Evolutionary conservation across 805 yeast species (phyloP), one percentile per base, ranked within the genome.

Genomic region (Brettanomyces nanus): DNA sequence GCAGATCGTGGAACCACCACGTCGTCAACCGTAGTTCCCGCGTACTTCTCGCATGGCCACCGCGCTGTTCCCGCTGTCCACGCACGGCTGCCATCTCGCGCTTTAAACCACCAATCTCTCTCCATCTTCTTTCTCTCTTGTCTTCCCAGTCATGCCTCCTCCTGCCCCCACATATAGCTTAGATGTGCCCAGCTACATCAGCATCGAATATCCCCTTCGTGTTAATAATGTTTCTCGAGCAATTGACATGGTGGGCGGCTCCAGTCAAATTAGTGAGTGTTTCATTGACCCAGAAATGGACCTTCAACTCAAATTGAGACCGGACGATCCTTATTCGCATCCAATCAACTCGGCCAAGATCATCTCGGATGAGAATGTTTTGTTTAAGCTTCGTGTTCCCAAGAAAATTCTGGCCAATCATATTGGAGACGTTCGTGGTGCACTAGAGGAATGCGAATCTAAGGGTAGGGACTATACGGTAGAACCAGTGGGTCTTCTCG

Each of bases 131-230:
- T n/a, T n/a, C n/a, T n/a, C n/a, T n/a, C n/a, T n/a, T n/a, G n/a
- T n/a, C n/a, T n/a, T n/a, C n/a, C n/a, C n/a, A n/a, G n/a, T n/a
- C n/a, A n/a, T n/a, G n/a, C n/a, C n/a, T n/a, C n/a, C n/a, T n/a
- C 18, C 36, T 6, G 51, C 54, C 9, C 43, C 52, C 1, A 15
- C 37, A 2, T 71, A 70, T 51, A 70, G 82, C 9, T 58, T 85
- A 51, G 92, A 84, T 47, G 68, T 84, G 1, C 92, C 95, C 6
- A 77, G 78, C 47, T 76, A 77, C 19, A 68, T 83, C 4, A 73
- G 89, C 3, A 71, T 89, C 14, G 97, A 89, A 52, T 68, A 82
- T 42, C 97, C 97, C 0, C 59, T 86, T 22, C 66, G 69, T 14
- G 89, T 89, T 6, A 66, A 68, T 28, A 69, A 87, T 52, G 61